These are phyloP conservation scores for Candida ficus DNA, from an alignment of 805 yeast genomes.

Conservation along the genomic window DNA sequence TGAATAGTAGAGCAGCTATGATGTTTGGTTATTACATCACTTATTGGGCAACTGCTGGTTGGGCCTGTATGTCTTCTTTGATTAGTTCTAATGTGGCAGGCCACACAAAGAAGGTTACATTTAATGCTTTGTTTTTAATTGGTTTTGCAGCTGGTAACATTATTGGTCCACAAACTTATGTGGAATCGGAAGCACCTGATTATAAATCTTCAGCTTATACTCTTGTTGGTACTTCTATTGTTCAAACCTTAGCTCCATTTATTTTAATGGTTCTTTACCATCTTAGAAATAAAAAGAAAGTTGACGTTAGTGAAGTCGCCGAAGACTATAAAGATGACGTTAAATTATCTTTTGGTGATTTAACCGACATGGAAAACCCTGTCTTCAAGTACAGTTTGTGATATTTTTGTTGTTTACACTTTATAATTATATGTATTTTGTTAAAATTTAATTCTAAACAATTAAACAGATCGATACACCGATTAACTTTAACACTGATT, in stretches of 20 bases:
- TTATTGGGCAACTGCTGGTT: slow-evolving; percentile 32
- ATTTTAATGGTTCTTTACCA: background rate
- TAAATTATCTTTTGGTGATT: slow-evolving; percentile 2
- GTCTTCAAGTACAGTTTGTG: slow-evolving; percentile 1
- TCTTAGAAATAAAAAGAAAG: background rate
- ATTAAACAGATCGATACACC: background rate
- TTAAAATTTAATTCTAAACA: background rate
- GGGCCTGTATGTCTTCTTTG: slow-evolving; percentile 30
- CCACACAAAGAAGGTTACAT: slow-evolving; percentile 63
- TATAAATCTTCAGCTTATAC: slow-evolving; percentile 27
- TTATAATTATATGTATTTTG: background rate
- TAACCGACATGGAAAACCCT: slow-evolving; percentile 3
- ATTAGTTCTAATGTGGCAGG: slow-evolving; percentile 58
- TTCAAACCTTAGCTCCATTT: background rate
- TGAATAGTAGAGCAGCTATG: slow-evolving; percentile 21
- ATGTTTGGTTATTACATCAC: slow-evolving; percentile 26
- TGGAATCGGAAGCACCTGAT: slow-evolving; percentile 49
- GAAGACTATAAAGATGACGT: background rate
- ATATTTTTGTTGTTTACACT: background rate
- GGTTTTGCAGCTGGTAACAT: slow-evolving; percentile 66
- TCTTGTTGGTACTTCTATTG: slow-evolving; percentile 1
- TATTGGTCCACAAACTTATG: slow-evolving; percentile 71
- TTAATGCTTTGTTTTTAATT: slow-evolving; percentile 53
- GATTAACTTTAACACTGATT: background rate
- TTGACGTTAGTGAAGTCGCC: background rate